Conservation (phyloP, 176 grass and related monocot species). For the Paspalum notatum region DNA sequence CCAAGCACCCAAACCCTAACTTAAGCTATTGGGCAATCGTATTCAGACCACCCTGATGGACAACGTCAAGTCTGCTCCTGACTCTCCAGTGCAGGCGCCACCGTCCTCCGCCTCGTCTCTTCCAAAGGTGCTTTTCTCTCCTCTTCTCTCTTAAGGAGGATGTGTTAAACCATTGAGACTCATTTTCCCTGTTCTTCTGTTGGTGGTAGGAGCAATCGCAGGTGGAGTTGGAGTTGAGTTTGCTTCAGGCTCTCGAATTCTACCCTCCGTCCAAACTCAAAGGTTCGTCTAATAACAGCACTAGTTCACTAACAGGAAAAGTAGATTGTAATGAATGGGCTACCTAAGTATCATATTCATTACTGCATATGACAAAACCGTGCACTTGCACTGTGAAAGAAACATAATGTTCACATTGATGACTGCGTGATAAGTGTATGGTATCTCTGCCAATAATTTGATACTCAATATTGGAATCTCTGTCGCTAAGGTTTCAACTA, state of each 20-base stretch:
- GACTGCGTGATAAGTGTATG: background rate
- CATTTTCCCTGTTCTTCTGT: background rate
- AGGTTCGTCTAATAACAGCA: slow-evolving; percentile 20
- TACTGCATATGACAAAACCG: background rate
- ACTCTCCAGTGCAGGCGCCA: slow-evolving; percentile 62
- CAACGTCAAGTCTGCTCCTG: slow-evolving; percentile 26
- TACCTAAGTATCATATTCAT: background rate
- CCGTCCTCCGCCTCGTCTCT: slow-evolving; percentile 74
- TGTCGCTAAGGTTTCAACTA: background rate
- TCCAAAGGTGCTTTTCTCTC: slow-evolving; percentile 46
- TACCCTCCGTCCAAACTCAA: slow-evolving; percentile 70
- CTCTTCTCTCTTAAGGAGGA: background rate
- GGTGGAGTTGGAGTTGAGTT: slow-evolving; percentile 67
- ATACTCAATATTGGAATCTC: background rate
- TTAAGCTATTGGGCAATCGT: background rate
- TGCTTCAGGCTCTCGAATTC: slow-evolving; percentile 65
- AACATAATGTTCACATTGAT: background rate
- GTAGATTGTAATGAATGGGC: background rate
- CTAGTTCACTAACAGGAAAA: background rate
- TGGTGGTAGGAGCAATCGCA: slow-evolving; percentile 59
- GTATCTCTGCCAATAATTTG: background rate
- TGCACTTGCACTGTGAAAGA: background rate
- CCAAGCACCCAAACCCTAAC: background rate
- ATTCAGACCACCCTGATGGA: background rate
- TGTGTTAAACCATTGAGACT: background rate